Evolutionary conservation across 371 early-diverging fungal species (phyloP), one percentile per base, ranked within the genome.

Genomic region (Mortierella sp.): DNA sequence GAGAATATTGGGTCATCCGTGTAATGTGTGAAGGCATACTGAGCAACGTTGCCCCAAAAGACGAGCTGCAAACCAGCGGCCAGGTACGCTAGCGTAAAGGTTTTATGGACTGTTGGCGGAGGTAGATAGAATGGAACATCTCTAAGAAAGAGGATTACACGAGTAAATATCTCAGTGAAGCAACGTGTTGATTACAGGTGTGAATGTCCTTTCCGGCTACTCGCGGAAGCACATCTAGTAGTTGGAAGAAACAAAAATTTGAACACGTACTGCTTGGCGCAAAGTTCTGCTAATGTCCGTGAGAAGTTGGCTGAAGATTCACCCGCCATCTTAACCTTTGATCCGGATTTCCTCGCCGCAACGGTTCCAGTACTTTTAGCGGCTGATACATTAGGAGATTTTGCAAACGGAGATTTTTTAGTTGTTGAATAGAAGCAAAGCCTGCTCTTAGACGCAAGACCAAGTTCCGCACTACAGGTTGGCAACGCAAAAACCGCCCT

Each of bases 21-120:
- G 24, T 76, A 81, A 41, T 81, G 82, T 5, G 82, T 81, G 43
- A 81, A 81, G 13, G 82, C 82, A 21, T 81, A 81, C 21, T 81
- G 82, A 19, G 82, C 82, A 7, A 72, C 41, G 58, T 81, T 81
- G 24, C 76, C 69, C 82, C 82, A 81, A 63, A 81, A 81, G 69
- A 81, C 19, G 38, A 81, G 38, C 38, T 81, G 82, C 7, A 81
- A 40, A 19, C 82, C 82, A 15, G 82, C 82, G 22, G 82, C 66
- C 19, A 70, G 66, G 33, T 81, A 81, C 36, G 82, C 82, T 6
- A 81, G 61, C 70, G 60, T 65, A 52, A 81, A 81, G 5, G 76
- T 76, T 65, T 76, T 81, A 36, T 58, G 65, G 40, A 81, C 47
- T 2, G 66, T 72, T 58, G 72, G 72, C 38, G 82, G 82, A 0